These are phyloP conservation scores for Cryphonectria parasitica DNA, from an alignment of 2,329 filamentous ascomycete species.

Conservation along the genomic window DNA sequence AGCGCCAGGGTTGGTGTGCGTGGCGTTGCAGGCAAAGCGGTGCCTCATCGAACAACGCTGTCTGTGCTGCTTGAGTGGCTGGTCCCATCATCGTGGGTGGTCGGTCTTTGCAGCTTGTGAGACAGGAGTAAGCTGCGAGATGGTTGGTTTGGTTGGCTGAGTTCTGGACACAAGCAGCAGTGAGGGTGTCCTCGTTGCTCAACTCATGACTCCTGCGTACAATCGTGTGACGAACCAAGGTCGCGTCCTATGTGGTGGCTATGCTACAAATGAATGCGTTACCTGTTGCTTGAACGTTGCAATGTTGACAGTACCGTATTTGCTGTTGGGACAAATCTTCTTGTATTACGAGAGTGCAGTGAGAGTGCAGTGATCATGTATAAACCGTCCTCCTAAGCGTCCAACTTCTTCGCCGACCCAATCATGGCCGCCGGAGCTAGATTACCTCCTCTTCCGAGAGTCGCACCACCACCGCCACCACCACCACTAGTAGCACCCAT, in stretches of 20 bases:
- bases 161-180: no score
- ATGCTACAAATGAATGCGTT: no score
- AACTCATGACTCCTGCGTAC: no score
- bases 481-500: constrained; percentile 1
- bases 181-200: no score
- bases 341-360: not conserved
- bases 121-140: no score
- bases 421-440: not conserved
- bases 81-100: not conserved
- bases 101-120: no score
- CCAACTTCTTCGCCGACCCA: constrained; percentile 16
- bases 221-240: no score
- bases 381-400: constrained; percentile 4
- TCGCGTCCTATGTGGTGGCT: no score
- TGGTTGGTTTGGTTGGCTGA: no score
- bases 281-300: not conserved
- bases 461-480: not conserved
- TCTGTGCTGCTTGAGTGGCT: not conserved
- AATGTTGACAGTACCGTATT: not conserved
- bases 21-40: not conserved
- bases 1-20: no score
- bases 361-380: no score
- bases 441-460: not conserved
- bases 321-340: not conserved
- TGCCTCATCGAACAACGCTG: not conserved